A percentile compares a stretch with the other conserved stretches of the same genome.
Evolutionary conservation across 192 early-diverging fungal species (phyloP).

Genomic region (Backusella tarrabulga): DNA sequence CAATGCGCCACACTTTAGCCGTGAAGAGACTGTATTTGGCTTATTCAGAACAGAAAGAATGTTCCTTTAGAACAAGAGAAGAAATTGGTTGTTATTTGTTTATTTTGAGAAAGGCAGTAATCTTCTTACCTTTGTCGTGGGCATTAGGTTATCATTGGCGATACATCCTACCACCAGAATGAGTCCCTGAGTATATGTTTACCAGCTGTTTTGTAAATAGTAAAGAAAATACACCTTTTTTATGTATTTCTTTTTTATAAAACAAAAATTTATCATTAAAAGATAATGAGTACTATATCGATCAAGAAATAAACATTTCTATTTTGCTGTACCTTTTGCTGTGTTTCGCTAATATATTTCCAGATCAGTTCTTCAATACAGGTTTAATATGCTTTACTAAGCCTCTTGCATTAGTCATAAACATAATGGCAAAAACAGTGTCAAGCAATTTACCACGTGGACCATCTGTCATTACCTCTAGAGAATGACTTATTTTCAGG

Average conservation of each 20-base stretch:
- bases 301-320: not conserved
- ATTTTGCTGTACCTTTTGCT: not conserved
- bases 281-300: not conserved
- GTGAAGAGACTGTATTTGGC: not conserved
- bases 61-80: not conserved
- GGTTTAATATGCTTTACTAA: not conserved
- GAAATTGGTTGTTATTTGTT: not conserved
- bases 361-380: not conserved
- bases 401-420: too few species aligned
- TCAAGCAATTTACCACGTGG: not conserved
- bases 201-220: too few species aligned
- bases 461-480: not conserved
- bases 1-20: not conserved
- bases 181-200: too few species aligned
- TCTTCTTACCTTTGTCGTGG: too few species aligned
- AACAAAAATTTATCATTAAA: too few species aligned
- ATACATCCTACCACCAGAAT: too few species aligned
- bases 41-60: not conserved
- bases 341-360: not conserved
- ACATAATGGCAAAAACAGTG: not conserved
- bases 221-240: too few species aligned
- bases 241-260: too few species aligned
- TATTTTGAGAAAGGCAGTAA: not conserved
- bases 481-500: not conserved
- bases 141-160: too few species aligned